These are phyloP conservation scores for Chalciporus chontae DNA, from an alignment of 768 basidiomycete genomes.

Conservation along the genomic window DNA sequence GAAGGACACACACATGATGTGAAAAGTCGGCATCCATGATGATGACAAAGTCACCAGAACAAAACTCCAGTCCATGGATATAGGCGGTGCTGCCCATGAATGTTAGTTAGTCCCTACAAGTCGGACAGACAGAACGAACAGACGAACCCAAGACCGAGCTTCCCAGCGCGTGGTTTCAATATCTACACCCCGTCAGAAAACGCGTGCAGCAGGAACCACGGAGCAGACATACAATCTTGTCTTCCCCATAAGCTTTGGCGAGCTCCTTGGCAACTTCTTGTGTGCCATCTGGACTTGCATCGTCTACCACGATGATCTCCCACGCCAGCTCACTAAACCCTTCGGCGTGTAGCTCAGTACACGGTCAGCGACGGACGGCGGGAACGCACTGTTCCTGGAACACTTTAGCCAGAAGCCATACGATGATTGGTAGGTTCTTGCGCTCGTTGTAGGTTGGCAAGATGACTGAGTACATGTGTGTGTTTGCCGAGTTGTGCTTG, in stretches of 20 bases:
- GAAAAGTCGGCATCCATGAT: conserved; percentile 99
- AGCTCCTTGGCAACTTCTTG: conserved; percentile 84
- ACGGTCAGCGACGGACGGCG: neutral
- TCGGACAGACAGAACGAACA: neutral
- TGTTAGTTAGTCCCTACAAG: conserved; percentile 1
- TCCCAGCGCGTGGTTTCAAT: conserved; percentile 83
- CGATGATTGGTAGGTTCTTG: conserved; percentile 83
- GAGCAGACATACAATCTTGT: conserved; percentile 61
- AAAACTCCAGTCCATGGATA: conserved; percentile 87
- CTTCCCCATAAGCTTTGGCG: conserved; percentile 75
- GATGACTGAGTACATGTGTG: conserved; percentile 87
- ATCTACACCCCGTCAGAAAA: conserved; percentile 43
- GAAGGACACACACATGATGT: conserved; percentile 67
- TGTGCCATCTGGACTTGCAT: conserved; percentile 90
- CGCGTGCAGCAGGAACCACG: neutral
- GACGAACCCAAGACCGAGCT: conserved; percentile 82
- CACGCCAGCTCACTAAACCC: conserved; percentile 62
- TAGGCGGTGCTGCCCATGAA: conserved; percentile 71
- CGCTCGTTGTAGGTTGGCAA: conserved; percentile 94
- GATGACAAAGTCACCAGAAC: conserved; percentile 88
- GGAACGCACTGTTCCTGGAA: conserved; percentile 71
- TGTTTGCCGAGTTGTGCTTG: conserved; percentile 35
- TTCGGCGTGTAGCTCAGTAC: conserved; percentile 13
- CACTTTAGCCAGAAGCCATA: conserved; percentile 78
- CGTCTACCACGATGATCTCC: conserved; percentile 91